Percentiles rank a stretch among this genome's conserved stretches.
Conservation (phyloP, 768 basidiomycete genomes). For the Epithele typhae region DNA sequence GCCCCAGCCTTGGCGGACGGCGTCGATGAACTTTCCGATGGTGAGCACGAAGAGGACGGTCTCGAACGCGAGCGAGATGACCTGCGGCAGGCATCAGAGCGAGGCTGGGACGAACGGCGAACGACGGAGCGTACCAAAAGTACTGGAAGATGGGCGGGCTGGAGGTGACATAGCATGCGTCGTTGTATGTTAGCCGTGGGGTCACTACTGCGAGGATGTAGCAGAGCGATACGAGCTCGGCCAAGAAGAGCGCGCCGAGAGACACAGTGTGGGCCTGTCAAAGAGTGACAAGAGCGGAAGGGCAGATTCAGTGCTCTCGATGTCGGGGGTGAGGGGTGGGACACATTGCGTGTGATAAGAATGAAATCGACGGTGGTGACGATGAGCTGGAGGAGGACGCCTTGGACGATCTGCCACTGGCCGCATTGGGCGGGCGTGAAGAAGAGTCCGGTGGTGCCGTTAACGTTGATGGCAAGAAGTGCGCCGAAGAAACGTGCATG, state of each 20-base stretch:
- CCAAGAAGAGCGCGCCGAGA: slow-evolving; percentile 16
- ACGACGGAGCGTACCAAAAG: slow-evolving; percentile 16
- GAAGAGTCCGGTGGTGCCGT: slow-evolving; percentile 19
- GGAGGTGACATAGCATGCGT: slow-evolving; percentile 22
- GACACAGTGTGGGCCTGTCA: slow-evolving; percentile 11
- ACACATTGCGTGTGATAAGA: slow-evolving; percentile 21
- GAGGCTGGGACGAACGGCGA: no score
- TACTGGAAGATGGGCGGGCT: slow-evolving; percentile 19
- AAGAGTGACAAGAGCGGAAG: slow-evolving; percentile 19
- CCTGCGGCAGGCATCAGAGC: slow-evolving; percentile 3
- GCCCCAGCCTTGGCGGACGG: slow-evolving; percentile 21
- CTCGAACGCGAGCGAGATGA: slow-evolving; percentile 22
- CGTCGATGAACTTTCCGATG: slow-evolving; percentile 17
- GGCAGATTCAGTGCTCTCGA: not conserved
- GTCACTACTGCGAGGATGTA: slow-evolving; percentile 20
- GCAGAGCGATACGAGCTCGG: slow-evolving; percentile 12
- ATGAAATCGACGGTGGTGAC: slow-evolving; percentile 24
- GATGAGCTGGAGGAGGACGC: slow-evolving; percentile 17
- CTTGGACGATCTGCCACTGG: slow-evolving; percentile 21
- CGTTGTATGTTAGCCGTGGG: slow-evolving; percentile 17
- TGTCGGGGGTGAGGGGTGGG: not conserved
- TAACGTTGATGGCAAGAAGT: slow-evolving; percentile 20
- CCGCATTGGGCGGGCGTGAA: slow-evolving; percentile 16
- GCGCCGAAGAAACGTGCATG: slow-evolving; percentile 13
- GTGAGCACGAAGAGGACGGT: slow-evolving; percentile 23